A percentile compares a stretch with the other conserved stretches of the same genome.
Evolutionary conservation across 495 filamentous ascomycete genomes (phyloP).

Genomic region (Penicillium manginii): DNA sequence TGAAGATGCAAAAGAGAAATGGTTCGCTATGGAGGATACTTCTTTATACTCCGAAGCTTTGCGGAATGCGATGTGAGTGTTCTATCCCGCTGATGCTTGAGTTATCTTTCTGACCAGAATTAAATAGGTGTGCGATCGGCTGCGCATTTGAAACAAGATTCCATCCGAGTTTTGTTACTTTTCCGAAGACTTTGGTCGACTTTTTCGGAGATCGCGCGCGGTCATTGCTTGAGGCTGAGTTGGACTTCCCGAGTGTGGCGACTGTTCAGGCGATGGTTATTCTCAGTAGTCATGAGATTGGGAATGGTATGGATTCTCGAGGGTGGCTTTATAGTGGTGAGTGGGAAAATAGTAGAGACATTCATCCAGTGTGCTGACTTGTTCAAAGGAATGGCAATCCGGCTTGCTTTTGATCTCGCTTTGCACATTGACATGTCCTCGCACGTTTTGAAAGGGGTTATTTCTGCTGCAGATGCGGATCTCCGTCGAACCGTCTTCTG

Average conservation of each 20-base stretch:
- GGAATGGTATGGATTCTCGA: constrained; percentile 30
- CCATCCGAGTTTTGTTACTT: constrained; percentile 31
- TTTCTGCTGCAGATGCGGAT: constrained; percentile 29
- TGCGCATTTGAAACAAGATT: constrained; percentile 31
- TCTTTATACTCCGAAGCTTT: constrained; percentile 41
- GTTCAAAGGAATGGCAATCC: constrained; percentile 40
- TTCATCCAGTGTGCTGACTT: background rate
- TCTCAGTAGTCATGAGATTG: constrained; percentile 36
- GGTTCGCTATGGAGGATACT: constrained; percentile 21
- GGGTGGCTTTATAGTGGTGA: constrained; percentile 46
- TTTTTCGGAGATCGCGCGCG: constrained; percentile 38
- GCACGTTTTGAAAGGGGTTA: constrained; percentile 28
- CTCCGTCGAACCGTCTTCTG: constrained; percentile 36
- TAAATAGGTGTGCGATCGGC: constrained; percentile 36
- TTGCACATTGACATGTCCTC: constrained; percentile 37
- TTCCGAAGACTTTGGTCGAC: constrained; percentile 33
- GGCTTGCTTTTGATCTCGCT: constrained; percentile 41
- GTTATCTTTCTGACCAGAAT: background rate
- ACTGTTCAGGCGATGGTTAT: constrained; percentile 42
- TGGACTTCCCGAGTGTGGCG: constrained; percentile 37
- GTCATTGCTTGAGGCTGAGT: constrained; percentile 35
- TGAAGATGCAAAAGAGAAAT: constrained; percentile 17
- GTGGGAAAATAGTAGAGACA: background rate
- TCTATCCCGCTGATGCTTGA: background rate
- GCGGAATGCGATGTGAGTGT: constrained; percentile 37